A percentile compares a stretch with the other conserved stretches of the same genome.
phyloP scores from a whole-genome alignment of 106 monocot genomes.

The Platanthera zijinensis region DNA sequence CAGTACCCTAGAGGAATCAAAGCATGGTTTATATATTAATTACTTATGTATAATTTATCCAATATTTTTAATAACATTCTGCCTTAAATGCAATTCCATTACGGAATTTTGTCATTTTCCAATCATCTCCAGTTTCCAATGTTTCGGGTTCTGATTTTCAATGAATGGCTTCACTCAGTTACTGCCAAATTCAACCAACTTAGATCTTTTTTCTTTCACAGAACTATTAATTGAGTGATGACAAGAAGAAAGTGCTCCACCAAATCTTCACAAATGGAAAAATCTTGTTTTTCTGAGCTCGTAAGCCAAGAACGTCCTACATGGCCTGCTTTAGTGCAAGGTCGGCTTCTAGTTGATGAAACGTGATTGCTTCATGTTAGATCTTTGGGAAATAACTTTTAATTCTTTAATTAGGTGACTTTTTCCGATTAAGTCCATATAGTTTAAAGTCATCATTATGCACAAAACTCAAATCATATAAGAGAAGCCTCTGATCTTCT shows the following conservation, averaged over 20 bases:
- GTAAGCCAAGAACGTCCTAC: constrained; percentile 24
- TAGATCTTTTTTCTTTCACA: constrained; percentile 64
- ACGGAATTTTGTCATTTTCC: background rate
- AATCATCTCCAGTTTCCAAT: background rate
- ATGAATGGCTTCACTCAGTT: constrained; percentile 71
- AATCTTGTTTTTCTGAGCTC: constrained; percentile 22
- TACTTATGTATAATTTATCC: too few species aligned
- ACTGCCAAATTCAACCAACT: constrained; percentile 79
- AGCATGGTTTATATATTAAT: too few species aligned
- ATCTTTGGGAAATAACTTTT: too few species aligned
- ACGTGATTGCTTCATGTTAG: constrained; percentile 65
- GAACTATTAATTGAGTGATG: constrained; percentile 49
- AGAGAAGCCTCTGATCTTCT: too few species aligned
- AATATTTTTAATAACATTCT: too few species aligned
- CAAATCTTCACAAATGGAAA: constrained; percentile 27
- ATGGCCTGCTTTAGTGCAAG: constrained; percentile 37
- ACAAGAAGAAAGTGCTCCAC: constrained; percentile 56
- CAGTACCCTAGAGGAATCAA: too few species aligned
- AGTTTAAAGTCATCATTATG: too few species aligned
- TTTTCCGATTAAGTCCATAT: too few species aligned
- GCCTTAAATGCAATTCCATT: background rate
- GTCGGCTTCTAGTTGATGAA: constrained; percentile 83
- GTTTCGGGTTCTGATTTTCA: constrained; percentile 75
- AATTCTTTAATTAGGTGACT: too few species aligned
- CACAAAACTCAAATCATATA: too few species aligned